Evolutionary conservation across 176 grass and related monocot species (phyloP).

Genomic region (Lolium rigidum): DNA sequence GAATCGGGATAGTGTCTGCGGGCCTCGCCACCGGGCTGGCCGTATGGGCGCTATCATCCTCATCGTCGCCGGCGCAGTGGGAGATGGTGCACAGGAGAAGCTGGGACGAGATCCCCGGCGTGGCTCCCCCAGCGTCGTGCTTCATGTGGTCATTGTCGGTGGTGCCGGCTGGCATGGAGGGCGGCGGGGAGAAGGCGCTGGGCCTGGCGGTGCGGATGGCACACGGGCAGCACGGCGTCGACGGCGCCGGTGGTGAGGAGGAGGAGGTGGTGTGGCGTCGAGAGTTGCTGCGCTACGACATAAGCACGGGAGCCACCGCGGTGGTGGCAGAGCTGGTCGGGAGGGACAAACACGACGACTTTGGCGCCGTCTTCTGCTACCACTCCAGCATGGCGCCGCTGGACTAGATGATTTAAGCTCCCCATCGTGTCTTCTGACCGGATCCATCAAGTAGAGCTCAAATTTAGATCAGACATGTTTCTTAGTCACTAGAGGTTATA

Average conservation of each 20-base stretch:
- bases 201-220: background rate
- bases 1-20: background rate
- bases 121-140: background rate
- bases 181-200: background rate
- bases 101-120: slow-evolving; percentile 20
- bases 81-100: background rate
- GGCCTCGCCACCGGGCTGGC: background rate
- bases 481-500: too few relatives aligned
- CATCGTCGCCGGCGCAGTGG: background rate
- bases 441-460: too few relatives aligned
- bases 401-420: background rate
- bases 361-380: slow-evolving; percentile 12
- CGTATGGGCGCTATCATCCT: slow-evolving; percentile 4
- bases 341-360: background rate
- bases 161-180: background rate
- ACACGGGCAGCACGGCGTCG: background rate
- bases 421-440: too few relatives aligned
- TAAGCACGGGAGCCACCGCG: background rate
- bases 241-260: background rate
- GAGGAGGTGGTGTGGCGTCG: background rate
- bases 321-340: background rate
- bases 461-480: too few relatives aligned
- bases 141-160: background rate
- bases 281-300: background rate
- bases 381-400: slow-evolving; percentile 29